Evolutionary conservation across 768 basidiomycete species (phyloP).

Genomic region (Multifurca ochricompacta): DNA sequence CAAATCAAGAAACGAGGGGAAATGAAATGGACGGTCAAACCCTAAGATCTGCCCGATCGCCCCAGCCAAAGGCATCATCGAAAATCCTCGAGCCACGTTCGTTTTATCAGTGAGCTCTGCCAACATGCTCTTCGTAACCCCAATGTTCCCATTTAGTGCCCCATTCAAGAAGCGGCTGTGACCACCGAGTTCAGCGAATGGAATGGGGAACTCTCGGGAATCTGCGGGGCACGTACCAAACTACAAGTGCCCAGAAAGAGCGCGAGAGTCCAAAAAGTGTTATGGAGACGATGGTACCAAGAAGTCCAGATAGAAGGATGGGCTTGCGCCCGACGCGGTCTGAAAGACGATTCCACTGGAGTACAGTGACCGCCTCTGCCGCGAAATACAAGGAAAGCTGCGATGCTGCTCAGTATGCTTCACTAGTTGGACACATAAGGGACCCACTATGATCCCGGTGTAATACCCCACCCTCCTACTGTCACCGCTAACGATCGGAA

Average conservation of each 20-base stretch:
- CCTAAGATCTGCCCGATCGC: conserved; percentile 10
- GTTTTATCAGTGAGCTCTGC: conserved; percentile 57
- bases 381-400: conserved; percentile 43
- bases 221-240: conserved; percentile 26
- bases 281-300: conserved; percentile 29
- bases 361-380: conserved; percentile 37
- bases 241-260: conserved; percentile 26
- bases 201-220: neutral
- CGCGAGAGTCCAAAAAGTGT: conserved; percentile 32
- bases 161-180: conserved; percentile 3
- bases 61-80: conserved; percentile 28
- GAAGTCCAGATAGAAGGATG: conserved; percentile 35
- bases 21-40: neutral
- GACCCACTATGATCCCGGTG: conserved; percentile 41
- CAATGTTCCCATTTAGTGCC: neutral
- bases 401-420: no score
- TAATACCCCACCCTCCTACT: conserved; percentile 41
- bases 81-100: conserved; percentile 40
- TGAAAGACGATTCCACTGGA: conserved; percentile 42
- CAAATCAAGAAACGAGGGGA: neutral
- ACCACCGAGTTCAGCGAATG: conserved; percentile 60
- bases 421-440: neutral
- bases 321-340: conserved; percentile 44
- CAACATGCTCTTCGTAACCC: conserved; percentile 31
- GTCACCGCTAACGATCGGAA: conserved; percentile 37